Conservation (phyloP, 495 filamentous ascomycete genomes). For the Amorphotheca resinae region DNA sequence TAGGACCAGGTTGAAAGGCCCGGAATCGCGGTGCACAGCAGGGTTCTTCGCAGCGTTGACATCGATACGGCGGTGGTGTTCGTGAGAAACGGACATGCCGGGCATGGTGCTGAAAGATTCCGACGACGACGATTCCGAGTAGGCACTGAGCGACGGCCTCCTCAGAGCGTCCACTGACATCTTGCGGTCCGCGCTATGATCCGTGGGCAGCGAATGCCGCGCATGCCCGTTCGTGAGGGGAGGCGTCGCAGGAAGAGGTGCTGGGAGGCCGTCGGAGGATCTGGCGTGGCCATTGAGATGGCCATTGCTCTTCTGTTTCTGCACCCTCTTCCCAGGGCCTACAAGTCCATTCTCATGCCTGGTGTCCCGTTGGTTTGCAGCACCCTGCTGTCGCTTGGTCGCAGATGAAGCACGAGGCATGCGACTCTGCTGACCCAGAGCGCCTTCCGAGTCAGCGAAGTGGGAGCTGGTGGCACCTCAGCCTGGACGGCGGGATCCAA, state of each 20-base stretch:
- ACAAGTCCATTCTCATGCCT: constrained; percentile 81
- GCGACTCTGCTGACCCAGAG: constrained; percentile 39
- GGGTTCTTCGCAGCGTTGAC: constrained; percentile 56
- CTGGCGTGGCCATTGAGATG: constrained; percentile 28
- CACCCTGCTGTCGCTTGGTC: constrained; percentile 53
- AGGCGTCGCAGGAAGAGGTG: constrained; percentile 26
- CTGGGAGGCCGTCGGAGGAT: constrained; percentile 11
- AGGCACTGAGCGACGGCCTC: constrained; percentile 34
- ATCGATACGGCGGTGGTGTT: constrained; percentile 46
- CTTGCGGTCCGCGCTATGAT: constrained; percentile 24
- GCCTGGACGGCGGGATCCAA: constrained; percentile 7
- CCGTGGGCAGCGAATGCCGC: constrained; percentile 20
- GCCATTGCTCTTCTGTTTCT: constrained; percentile 35
- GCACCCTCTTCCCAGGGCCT: constrained; percentile 70
- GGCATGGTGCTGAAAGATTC: constrained; percentile 28
- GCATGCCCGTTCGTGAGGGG: constrained; percentile 25
- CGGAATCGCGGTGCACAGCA: constrained; percentile 45
- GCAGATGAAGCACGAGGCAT: constrained; percentile 43
- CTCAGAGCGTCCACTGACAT: constrained; percentile 28
- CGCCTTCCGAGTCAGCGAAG: constrained; percentile 20
- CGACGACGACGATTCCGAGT: constrained; percentile 38
- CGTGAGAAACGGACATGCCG: constrained; percentile 28
- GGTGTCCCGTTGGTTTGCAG: constrained; percentile 58
- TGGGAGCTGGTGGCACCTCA: constrained; percentile 8
- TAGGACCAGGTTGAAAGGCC: constrained; percentile 57